Conservation (phyloP, 2,329 filamentous ascomycete species). For the Diaporthe eres region DNA sequence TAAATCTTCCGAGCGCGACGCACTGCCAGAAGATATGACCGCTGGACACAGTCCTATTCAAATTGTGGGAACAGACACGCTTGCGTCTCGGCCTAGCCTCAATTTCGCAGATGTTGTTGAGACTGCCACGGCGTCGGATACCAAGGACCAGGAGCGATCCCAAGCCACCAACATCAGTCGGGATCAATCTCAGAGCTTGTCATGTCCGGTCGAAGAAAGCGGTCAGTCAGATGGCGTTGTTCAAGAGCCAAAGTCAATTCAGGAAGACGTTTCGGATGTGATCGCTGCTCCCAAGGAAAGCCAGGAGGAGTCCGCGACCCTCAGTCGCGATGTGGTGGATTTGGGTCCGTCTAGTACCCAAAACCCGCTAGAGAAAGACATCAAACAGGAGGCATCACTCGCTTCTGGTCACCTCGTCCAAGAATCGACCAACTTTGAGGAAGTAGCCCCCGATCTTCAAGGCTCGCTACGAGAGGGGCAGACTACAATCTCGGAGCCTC, state of each 20-base stretch:
- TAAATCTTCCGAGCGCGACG: background rate
- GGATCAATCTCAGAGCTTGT: background rate
- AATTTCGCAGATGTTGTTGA: conserved; percentile 4
- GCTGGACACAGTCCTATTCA: background rate
- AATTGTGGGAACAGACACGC: background rate
- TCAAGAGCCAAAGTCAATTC: background rate
- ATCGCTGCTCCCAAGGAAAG: background rate
- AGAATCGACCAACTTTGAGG: background rate
- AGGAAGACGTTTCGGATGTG: background rate
- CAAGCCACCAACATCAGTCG: background rate
- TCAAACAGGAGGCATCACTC: background rate
- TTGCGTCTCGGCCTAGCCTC: background rate
- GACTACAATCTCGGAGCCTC: background rate
- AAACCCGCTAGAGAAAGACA: background rate
- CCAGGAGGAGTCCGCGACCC: background rate
- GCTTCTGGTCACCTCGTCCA: background rate
- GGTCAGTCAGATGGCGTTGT: background rate
- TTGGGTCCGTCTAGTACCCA: background rate
- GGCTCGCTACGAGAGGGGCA: background rate
- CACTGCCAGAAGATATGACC: background rate
- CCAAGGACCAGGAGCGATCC: conserved; percentile 15
- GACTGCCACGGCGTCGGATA: background rate
- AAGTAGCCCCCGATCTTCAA: background rate
- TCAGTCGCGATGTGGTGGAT: background rate
- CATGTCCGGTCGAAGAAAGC: background rate